Conservation (phyloP, 2,329 filamentous ascomycete genomes). For the Sarocladium kiliense region DNA sequence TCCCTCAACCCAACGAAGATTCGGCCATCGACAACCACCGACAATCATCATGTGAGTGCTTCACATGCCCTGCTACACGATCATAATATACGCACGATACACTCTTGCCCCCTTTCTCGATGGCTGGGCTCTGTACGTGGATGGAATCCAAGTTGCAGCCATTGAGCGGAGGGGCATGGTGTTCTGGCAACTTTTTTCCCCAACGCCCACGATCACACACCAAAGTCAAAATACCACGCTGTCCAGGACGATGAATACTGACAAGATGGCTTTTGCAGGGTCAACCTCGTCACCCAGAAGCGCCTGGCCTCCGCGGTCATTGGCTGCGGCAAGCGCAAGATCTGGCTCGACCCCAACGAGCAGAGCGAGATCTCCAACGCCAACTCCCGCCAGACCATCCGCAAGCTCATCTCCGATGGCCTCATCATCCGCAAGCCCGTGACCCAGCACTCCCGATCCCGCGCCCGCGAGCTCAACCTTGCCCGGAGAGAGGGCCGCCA, state of each 20-base stretch:
- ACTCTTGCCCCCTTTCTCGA: slow-evolving; percentile 5
- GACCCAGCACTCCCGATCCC: slow-evolving; percentile 98
- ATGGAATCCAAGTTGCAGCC: not conserved
- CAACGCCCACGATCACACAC: not conserved
- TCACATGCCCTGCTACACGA: slow-evolving; percentile 8
- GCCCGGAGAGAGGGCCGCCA: slow-evolving; percentile 94
- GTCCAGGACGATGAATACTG: not conserved
- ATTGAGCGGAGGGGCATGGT: slow-evolving; percentile 4
- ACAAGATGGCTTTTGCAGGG: slow-evolving; percentile 52
- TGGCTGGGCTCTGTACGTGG: not conserved
- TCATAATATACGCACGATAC: slow-evolving; percentile 1
- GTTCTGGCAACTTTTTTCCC: not conserved
- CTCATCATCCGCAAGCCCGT: slow-evolving; percentile 99
- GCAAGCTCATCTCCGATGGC: slow-evolving; percentile 99
- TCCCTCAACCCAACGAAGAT: slow-evolving; percentile 31
- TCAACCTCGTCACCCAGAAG: slow-evolving; percentile 99
- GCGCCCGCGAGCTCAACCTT: slow-evolving; percentile 90
- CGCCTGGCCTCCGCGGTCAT: slow-evolving; percentile 98
- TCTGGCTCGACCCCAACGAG: slow-evolving; percentile 99
- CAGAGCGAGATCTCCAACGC: slow-evolving; percentile 99
- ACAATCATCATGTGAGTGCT: slow-evolving; percentile 41
- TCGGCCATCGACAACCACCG: slow-evolving; percentile 34
- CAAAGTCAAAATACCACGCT: not conserved
- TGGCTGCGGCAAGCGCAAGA: slow-evolving; percentile 99
- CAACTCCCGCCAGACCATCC: slow-evolving; percentile 99